Conservation (phyloP, 1,139 yeast genomes). For the Spathaspora sp. region DNA sequence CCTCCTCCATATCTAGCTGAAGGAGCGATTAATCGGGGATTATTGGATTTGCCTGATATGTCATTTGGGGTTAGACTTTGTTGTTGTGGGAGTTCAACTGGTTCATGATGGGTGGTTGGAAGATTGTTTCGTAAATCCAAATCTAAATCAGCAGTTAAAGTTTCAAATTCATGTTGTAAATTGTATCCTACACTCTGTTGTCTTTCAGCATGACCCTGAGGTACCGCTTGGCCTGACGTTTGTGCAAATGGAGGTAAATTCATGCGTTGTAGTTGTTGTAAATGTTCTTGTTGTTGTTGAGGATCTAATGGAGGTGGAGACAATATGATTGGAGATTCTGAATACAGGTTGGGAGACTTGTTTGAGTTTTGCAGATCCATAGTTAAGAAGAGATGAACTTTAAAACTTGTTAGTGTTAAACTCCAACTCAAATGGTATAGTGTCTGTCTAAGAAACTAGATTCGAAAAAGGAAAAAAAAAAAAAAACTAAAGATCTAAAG, state of each 20-base stretch:
- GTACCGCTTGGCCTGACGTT: not conserved
- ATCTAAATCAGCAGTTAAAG: slow-evolving; percentile 48
- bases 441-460: too few species aligned
- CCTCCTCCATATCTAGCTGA: not conserved
- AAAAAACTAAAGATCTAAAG: not conserved
- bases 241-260: slow-evolving; percentile 3
- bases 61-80: not conserved
- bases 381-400: not conserved
- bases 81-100: not conserved
- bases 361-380: slow-evolving; percentile 5
- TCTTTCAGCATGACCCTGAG: slow-evolving; percentile 24
- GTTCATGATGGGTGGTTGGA: slow-evolving; percentile 3
- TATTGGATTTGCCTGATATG: not conserved
- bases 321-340: slow-evolving; percentile 37
- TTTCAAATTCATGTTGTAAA: slow-evolving; percentile 48
- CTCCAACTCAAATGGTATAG: not conserved
- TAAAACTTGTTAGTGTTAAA: too few species aligned
- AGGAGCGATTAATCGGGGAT: not conserved
- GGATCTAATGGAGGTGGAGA: slow-evolving; percentile 42
- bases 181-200: slow-evolving; percentile 47
- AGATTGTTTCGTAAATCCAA: slow-evolving; percentile 35
- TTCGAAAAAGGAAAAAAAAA: too few species aligned
- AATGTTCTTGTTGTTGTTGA: slow-evolving; percentile 10
- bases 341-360: slow-evolving; percentile 10
- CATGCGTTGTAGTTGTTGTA: slow-evolving; percentile 7